Evolutionary conservation across 2,329 filamentous ascomycete genomes (phyloP), one percentile per base, ranked within the genome.

Genomic region (Ascochyta pisi): DNA sequence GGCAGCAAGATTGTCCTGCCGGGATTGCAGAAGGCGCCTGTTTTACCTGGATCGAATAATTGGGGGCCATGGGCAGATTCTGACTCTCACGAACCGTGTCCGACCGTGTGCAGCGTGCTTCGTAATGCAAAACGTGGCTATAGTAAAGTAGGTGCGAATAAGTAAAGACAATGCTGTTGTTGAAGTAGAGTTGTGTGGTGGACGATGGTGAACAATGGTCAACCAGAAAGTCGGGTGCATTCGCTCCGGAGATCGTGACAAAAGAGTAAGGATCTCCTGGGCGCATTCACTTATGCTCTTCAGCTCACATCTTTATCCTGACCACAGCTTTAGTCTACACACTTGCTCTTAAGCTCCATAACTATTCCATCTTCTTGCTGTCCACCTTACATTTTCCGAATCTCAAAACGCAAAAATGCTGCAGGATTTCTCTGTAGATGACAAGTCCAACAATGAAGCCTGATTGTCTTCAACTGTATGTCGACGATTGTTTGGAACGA

Each of bases 211-310:
- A 37, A 27, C 27, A n/a, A 41, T 33, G 37, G 27, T 52, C 39
- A 51, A 53, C 62, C 60, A 60, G 45, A 31, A 41, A 16, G 37
- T 60, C 56, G 58, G 63, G 62, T 58, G 45, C 47, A 31, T 47
- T 38, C 41, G 46, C 60, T 43, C 45, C 51, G 29, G 44, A 51
- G 58, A 48, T 44, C 44, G 50, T 29, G 42, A 61, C 58, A 7
- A 54, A 61, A 58, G 39, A 22, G 49, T 51, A 56, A 61, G 24
- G 40, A 50, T 47, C 54, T 40, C 54, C 54, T 35, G 12, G 13
- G 15, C 46, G 42, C 50, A 38, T 35, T 50, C 41, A 39, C 42
- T n/a, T 22, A 26, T 24, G 34, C 40, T 9, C 27, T 40, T 54
- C 46, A 54, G 50, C 50, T 50, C 33, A 41, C 43, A 37, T 50